These are phyloP conservation scores for Phytophthora litchii DNA, from an alignment of 352 stramenopile genomes.

Conservation along the genomic window DNA sequence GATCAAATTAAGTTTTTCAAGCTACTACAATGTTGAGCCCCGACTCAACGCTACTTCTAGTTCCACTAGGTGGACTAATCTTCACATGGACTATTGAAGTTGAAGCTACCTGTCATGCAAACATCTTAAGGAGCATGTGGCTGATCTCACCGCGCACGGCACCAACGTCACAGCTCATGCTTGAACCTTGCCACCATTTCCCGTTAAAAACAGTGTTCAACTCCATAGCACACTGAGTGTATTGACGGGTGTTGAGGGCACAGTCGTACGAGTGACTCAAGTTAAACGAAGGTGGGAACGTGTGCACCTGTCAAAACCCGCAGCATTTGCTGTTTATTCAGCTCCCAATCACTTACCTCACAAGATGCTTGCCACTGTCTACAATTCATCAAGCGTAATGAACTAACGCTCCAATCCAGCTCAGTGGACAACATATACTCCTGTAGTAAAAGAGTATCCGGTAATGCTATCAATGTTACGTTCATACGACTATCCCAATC, in stretches of 20 bases:
- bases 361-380: too few relatives aligned
- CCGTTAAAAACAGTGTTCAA: background rate
- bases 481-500: constrained; percentile 8
- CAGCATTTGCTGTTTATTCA: background rate
- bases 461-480: too few relatives aligned
- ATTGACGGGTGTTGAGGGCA: background rate
- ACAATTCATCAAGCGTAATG: too few relatives aligned
- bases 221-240: background rate
- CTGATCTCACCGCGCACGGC: constrained; percentile 3
- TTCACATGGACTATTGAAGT: constrained; percentile 1
- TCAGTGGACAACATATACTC: too few relatives aligned
- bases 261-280: background rate
- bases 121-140: background rate
- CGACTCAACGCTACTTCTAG: background rate
- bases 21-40: too few relatives aligned
- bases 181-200: constrained; percentile 2
- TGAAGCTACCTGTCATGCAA: constrained; percentile 5
- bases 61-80: constrained; percentile 1
- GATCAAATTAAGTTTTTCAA: too few relatives aligned
- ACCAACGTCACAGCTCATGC: background rate
- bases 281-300: too few relatives aligned
- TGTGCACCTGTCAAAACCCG: background rate
- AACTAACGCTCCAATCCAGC: too few relatives aligned
- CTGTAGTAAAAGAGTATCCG: too few relatives aligned
- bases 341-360: too few relatives aligned